phyloP scores from a whole-genome alignment of 345 rosid species.

The Garcia nutans region DNA sequence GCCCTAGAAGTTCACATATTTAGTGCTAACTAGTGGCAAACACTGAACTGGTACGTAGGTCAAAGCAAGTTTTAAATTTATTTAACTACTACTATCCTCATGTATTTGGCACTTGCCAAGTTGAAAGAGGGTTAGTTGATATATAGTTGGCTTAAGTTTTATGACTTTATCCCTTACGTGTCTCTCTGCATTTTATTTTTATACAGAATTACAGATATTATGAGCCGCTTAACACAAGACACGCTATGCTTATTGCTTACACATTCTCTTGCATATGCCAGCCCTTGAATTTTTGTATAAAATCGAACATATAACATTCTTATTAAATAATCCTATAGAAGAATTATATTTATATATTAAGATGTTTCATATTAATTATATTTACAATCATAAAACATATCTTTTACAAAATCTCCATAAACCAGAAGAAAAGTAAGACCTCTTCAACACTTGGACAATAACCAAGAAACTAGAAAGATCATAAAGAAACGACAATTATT shows the following conservation, averaged over 20 bases:
- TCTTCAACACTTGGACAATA: neutral
- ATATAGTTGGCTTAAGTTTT: neutral
- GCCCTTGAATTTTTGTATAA: neutral
- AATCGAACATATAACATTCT: too few species aligned
- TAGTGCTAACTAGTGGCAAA: too few species aligned
- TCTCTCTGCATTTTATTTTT: neutral
- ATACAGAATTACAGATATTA: neutral
- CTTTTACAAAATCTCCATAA: neutral
- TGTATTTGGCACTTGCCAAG: slow-evolving; percentile 2
- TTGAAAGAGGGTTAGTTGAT: slow-evolving; percentile 1
- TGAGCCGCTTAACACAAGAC: neutral
- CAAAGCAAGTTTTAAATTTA: neutral
- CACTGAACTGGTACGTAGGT: neutral
- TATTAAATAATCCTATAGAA: neutral
- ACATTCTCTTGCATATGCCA: neutral
- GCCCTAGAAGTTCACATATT: too few species aligned
- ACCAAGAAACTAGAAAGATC: neutral
- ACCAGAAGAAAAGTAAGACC: neutral
- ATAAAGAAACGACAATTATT: neutral
- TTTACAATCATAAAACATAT: neutral
- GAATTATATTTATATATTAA: neutral
- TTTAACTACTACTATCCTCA: slow-evolving; percentile 5
- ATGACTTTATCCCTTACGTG: neutral
- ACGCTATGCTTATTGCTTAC: neutral
- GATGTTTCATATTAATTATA: neutral